phyloP scores from a whole-genome alignment of 176 grass and related monocot genomes.

The Cenchrus fungigraminus region DNA sequence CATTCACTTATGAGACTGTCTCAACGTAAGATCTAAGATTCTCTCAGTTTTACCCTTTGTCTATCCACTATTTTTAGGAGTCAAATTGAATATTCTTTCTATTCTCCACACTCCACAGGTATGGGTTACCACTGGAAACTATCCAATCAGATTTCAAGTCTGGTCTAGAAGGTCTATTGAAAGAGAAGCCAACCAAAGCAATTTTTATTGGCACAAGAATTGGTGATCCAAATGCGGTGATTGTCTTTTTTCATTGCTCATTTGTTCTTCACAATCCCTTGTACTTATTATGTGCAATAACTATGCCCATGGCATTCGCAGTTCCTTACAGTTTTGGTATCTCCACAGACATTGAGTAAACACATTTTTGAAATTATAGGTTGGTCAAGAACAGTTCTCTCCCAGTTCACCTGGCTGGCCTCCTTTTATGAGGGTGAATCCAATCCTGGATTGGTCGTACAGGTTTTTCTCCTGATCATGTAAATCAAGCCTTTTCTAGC shows the following conservation, averaged over 20 bases:
- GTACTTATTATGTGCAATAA: conserved; percentile 31
- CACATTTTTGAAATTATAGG: conserved; percentile 61
- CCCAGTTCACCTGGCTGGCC: conserved; percentile 98
- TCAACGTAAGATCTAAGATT: conserved; percentile 60
- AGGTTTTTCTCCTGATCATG: conserved; percentile 65
- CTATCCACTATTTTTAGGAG: conserved; percentile 36
- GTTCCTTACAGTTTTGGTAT: conserved; percentile 7
- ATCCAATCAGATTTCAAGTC: conserved; percentile 96
- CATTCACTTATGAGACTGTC: conserved; percentile 94
- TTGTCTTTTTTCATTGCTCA: conserved; percentile 32
- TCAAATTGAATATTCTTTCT: conserved; percentile 31
- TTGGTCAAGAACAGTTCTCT: conserved; percentile 99
- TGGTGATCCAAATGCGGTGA: conserved; percentile 98
- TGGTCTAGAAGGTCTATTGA: conserved; percentile 78
- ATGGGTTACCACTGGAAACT: conserved; percentile 89
- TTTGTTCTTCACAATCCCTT: conserved; percentile 29
- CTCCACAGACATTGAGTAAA: conserved; percentile 21
- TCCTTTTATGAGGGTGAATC: conserved; percentile 99
- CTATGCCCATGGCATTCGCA: conserved; percentile 19
- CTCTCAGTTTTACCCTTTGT: conserved; percentile 20
- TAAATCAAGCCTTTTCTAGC: conserved; percentile 33
- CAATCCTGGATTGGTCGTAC: conserved; percentile 99
- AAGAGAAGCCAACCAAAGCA: conserved; percentile 87
- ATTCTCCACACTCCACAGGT: conserved; percentile 51
- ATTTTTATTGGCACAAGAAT: conserved; percentile 99